Conservation (phyloP, 495 filamentous ascomycete species). For the Penicillium antarcticum region DNA sequence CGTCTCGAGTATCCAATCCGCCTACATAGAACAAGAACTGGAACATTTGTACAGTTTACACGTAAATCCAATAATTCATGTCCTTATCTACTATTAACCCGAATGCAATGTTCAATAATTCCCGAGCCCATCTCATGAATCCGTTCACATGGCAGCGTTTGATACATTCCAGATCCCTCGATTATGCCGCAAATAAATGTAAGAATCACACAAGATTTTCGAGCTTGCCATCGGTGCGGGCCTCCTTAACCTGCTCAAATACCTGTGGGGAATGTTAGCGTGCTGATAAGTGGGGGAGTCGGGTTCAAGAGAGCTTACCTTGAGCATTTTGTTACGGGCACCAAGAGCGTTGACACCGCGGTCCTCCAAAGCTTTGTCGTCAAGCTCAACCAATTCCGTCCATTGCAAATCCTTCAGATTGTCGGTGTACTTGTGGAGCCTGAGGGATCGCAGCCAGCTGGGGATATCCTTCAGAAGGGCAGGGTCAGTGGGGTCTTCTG, state of each 20-base stretch:
- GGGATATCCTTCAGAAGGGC: slow-evolving; percentile 92
- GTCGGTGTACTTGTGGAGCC: slow-evolving; percentile 98
- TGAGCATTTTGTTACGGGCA: slow-evolving; percentile 95
- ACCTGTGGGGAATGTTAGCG: slow-evolving; percentile 48
- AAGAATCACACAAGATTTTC: slow-evolving; percentile 29
- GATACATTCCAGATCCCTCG: slow-evolving; percentile 35
- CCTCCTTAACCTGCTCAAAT: slow-evolving; percentile 91
- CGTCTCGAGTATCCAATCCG: not conserved
- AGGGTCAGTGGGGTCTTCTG: slow-evolving; percentile 94
- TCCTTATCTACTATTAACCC: slow-evolving; percentile 31
- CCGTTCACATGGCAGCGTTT: slow-evolving; percentile 32
- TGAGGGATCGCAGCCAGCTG: slow-evolving; percentile 88
- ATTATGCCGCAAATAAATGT: slow-evolving; percentile 43
- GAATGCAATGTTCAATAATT: slow-evolving; percentile 27
- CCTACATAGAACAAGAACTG: not conserved
- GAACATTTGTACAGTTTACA: not conserved
- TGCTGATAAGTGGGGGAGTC: slow-evolving; percentile 1
- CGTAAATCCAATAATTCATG: slow-evolving; percentile 16
- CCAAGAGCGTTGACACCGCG: slow-evolving; percentile 93
- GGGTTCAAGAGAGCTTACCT: slow-evolving; percentile 52
- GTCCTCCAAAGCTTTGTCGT: slow-evolving; percentile 90
- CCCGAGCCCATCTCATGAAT: slow-evolving; percentile 17
- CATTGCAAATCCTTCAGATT: slow-evolving; percentile 96
- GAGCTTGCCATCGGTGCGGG: slow-evolving; percentile 67
- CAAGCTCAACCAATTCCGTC: slow-evolving; percentile 87